These are phyloP conservation scores for Eimeria sp. DNA, from an alignment of 169 alveolate species.

Conservation along the genomic window DNA sequence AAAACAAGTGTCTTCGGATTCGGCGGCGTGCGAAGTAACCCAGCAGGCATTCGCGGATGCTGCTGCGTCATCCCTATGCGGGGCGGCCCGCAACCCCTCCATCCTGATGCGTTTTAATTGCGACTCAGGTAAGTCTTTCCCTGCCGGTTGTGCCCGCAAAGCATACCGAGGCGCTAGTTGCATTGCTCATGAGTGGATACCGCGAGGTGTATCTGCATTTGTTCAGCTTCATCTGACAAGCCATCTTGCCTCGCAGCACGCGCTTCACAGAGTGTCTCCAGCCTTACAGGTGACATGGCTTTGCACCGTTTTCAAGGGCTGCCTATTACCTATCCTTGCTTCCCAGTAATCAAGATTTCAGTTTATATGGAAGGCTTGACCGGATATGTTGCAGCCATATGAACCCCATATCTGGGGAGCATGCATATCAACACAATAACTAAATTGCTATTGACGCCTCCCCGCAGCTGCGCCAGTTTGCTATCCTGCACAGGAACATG, in stretches of 20 bases:
- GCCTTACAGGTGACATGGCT: conserved; percentile 19
- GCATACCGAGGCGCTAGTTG: not conserved
- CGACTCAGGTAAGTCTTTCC: conserved; percentile 1
- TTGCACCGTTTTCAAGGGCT: not conserved
- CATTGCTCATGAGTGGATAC: not conserved
- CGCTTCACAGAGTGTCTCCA: not conserved
- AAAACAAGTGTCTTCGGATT: conserved; percentile 1
- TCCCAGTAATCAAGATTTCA: not conserved
- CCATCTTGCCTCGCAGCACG: conserved; percentile 34
- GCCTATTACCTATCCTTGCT: not conserved
- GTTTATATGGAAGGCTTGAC: not conserved
- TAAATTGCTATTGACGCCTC: not conserved
- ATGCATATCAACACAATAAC: not conserved
- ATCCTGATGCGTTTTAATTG: conserved; percentile 50
- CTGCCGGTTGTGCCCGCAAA: not conserved
- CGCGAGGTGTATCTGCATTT: not conserved
- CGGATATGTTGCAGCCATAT: not conserved
- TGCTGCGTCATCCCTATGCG: conserved; percentile 6
- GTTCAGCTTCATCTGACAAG: not conserved
- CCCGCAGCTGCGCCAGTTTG: not conserved
- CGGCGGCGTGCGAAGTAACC: conserved; percentile 33
- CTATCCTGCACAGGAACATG: conserved; percentile 13
- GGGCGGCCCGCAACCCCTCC: conserved; percentile 53
- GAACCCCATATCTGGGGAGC: not conserved
- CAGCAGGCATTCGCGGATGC: not conserved